phyloP scores from a whole-genome alignment of 495 filamentous ascomycete species.

The Elaphomyces granulatus region DNA sequence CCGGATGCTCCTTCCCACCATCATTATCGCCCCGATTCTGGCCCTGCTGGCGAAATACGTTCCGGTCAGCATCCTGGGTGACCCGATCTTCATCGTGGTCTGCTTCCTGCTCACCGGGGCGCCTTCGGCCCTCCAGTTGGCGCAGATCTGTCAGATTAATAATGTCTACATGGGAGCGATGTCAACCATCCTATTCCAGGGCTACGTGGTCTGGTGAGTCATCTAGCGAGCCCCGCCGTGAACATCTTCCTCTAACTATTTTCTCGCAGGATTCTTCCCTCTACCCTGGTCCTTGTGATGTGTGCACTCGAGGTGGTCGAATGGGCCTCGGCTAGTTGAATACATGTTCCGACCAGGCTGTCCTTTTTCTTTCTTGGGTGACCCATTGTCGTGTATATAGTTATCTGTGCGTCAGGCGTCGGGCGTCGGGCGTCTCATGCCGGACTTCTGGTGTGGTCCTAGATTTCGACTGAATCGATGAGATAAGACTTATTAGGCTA shows the following conservation, averaged over 20 bases:
- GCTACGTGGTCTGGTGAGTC: conserved; percentile 86
- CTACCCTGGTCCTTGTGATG: conserved; percentile 80
- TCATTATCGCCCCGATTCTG: conserved; percentile 88
- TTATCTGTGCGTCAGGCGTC: no score
- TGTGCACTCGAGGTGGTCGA: conserved; percentile 85
- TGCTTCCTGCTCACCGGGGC: conserved; percentile 93
- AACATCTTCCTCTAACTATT: no score
- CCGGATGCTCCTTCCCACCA: conserved; percentile 81
- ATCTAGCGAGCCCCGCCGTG: no score
- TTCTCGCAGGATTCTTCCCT: conserved; percentile 78
- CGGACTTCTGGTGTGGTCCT: no score
- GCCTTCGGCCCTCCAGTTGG: conserved; percentile 84
- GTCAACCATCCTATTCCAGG: conserved; percentile 87
- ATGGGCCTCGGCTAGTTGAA: conserved; percentile 58
- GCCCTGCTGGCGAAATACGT: conserved; percentile 86
- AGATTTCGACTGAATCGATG: no score
- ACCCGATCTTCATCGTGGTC: conserved; percentile 95
- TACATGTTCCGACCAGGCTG: no score
- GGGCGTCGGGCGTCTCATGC: no score
- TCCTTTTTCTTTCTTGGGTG: no score
- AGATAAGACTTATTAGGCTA: no score
- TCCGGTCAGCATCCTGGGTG: conserved; percentile 85
- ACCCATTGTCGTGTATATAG: no score
- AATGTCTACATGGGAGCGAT: conserved; percentile 88
- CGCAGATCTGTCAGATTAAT: conserved; percentile 98